phyloP scores from a whole-genome alignment of 2,329 filamentous ascomycete species.

The Colletotrichum tamarilloi region DNA sequence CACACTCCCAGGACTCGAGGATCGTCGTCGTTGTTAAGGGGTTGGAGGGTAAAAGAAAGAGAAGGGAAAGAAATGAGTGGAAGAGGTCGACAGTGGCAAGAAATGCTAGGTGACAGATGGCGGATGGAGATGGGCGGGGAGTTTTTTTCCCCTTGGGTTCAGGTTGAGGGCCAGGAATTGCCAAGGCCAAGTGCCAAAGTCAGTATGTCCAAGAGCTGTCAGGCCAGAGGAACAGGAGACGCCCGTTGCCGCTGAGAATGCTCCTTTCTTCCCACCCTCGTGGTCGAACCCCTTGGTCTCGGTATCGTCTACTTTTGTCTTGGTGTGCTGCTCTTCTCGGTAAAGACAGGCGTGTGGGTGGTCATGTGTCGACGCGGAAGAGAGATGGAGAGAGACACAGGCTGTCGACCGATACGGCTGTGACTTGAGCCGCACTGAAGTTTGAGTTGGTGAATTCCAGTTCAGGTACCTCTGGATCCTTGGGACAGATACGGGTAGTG shows the following conservation, averaged over 20 bases:
- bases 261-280: neutral
- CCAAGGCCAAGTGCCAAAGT: conserved; percentile 6
- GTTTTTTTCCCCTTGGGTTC: neutral
- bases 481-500: neutral
- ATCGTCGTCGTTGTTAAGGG: conserved; percentile 17
- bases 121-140: neutral
- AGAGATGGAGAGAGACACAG: neutral
- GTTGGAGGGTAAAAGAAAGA: neutral
- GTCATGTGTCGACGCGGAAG: conserved; percentile 4
- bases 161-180: conserved; percentile 2
- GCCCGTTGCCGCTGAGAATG: neutral
- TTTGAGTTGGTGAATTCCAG: neutral
- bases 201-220: conserved; percentile 16
- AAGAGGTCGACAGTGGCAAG: conserved; percentile 19
- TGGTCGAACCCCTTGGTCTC: conserved; percentile 7
- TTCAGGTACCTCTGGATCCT: neutral
- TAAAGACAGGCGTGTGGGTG: conserved; percentile 1
- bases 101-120: conserved; percentile 9
- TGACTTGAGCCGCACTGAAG: conserved; percentile 25
- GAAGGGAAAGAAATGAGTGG: neutral
- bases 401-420: neutral
- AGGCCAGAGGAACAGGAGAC: neutral
- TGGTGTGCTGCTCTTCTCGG: neutral
- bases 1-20: conserved; percentile 1
- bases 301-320: conserved; percentile 24